Percentiles rank a stretch among this genome's conserved stretches.
Evolutionary conservation across 2,329 filamentous ascomycete species (phyloP).

Genomic region (Pyricularia sp.): DNA sequence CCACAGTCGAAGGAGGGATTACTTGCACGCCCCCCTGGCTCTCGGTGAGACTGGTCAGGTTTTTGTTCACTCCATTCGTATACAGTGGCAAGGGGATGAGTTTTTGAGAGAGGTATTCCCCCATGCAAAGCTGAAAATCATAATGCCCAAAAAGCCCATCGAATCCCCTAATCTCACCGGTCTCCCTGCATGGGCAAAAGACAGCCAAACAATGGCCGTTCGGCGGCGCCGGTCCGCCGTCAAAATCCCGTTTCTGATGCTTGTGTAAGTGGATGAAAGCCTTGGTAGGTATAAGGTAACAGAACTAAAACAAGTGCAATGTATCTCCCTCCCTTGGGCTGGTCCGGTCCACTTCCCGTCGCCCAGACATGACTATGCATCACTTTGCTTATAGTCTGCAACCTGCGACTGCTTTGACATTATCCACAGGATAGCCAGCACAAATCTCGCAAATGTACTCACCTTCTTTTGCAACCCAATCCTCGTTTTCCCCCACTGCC

Average conservation of each 20-base stretch:
- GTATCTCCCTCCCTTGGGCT: background rate
- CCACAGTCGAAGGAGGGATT: background rate
- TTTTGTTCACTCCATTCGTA: background rate
- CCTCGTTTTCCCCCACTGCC: background rate
- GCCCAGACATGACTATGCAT: background rate
- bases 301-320: background rate
- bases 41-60: background rate
- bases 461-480: background rate
- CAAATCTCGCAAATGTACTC: background rate
- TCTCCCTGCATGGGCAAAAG: background rate
- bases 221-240: background rate
- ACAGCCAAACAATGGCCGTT: background rate
- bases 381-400: background rate
- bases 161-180: background rate
- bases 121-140: background rate
- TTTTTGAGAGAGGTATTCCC: background rate
- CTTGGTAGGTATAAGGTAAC: background rate
- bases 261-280: background rate
- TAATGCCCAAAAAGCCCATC: background rate
- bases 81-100: background rate
- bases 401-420: background rate
- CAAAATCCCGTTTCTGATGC: background rate
- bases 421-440: background rate
- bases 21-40: background rate
- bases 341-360: background rate